Conservation (phyloP, 2,329 filamentous ascomycete genomes). For the Colletotrichum paranaense region DNA sequence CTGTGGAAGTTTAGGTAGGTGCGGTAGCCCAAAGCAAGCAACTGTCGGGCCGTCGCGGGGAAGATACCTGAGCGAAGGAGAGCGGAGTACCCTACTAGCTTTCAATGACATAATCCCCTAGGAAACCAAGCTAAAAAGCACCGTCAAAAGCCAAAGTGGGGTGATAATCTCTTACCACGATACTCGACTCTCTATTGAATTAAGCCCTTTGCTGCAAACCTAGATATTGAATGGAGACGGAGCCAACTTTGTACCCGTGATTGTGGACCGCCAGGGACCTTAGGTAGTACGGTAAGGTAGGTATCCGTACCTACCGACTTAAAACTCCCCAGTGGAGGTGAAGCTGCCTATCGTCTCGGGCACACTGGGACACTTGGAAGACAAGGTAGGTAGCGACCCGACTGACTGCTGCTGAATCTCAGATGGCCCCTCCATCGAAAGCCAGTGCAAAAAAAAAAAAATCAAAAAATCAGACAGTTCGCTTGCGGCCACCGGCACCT, state of each 20-base stretch:
- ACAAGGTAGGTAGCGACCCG: not conserved
- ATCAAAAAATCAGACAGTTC: not conserved
- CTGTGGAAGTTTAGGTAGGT: too few relatives aligned
- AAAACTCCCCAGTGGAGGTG: not conserved
- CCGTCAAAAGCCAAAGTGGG: slow-evolving; percentile 3
- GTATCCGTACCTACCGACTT: not conserved
- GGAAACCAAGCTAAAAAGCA: not conserved
- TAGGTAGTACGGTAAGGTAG: not conserved
- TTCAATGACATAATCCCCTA: slow-evolving; percentile 23
- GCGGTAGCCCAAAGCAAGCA: not conserved
- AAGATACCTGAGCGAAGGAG: not conserved
- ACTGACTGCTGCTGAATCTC: not conserved
- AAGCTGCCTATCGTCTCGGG: not conserved
- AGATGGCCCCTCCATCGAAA: not conserved
- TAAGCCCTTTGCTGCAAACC: slow-evolving; percentile 4
- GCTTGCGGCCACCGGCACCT: slow-evolving; percentile 8
- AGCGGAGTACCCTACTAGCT: slow-evolving; percentile 9
- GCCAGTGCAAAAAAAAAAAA: not conserved
- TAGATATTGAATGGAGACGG: not conserved
- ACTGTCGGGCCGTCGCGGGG: too few relatives aligned
- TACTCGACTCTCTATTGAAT: slow-evolving; percentile 16
- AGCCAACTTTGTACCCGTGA: not conserved
- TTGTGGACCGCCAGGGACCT: not conserved
- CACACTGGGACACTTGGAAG: not conserved
- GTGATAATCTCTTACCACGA: not conserved